Conservation (phyloP, 2,329 filamentous ascomycete species). For the Trichoderma guizhouense region DNA sequence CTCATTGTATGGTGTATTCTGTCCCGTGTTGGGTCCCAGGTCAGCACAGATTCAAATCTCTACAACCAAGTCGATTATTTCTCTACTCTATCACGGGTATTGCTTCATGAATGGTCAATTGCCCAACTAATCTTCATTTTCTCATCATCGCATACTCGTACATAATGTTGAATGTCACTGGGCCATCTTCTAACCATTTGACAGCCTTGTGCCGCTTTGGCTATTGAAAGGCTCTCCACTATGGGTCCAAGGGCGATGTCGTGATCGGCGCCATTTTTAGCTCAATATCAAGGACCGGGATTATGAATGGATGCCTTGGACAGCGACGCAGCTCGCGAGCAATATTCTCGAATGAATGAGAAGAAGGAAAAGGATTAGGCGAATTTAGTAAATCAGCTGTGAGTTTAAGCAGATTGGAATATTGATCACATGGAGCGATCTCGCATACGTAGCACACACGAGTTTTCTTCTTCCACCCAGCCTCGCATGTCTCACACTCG, state of each 20-base stretch:
- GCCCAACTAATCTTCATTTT: background rate
- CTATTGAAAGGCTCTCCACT: slow-evolving; percentile 3
- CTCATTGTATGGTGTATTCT: background rate
- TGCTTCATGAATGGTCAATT: background rate
- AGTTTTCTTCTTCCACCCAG: background rate
- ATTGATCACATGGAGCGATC: background rate
- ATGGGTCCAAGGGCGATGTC: slow-evolving; percentile 15
- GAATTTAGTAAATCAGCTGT: background rate
- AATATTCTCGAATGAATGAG: background rate
- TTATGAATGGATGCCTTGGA: background rate
- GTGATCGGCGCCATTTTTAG: slow-evolving; percentile 19
- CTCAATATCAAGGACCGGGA: slow-evolving; percentile 6
- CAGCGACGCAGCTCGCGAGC: background rate
- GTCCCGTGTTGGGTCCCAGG: background rate
- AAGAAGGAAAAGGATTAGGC: background rate
- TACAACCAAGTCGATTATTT: background rate
- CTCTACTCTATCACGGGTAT: background rate
- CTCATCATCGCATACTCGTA: background rate
- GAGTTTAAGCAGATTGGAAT: background rate
- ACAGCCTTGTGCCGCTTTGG: background rate
- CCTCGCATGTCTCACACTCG: background rate
- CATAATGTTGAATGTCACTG: background rate
- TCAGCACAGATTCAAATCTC: background rate
- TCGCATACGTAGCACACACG: background rate
- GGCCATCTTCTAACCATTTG: background rate